Conservation (phyloP, 2,329 filamentous ascomycete genomes). For the Aspergillus hortae region DNA sequence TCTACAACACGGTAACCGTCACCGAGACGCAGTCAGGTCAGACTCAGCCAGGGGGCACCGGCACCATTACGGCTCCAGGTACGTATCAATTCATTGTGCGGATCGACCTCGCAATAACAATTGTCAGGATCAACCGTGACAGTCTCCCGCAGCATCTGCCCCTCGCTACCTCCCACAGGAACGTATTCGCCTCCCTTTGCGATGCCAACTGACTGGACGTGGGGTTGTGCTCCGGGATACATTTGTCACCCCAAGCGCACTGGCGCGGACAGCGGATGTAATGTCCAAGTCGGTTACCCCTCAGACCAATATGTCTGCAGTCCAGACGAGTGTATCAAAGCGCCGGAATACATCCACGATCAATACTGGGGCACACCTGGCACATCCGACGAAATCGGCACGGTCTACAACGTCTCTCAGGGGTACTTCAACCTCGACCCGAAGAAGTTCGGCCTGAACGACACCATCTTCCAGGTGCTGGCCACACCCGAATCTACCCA, state of each 20-base stretch:
- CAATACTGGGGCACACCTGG: slow-evolving; percentile 24
- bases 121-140: slow-evolving; percentile 7
- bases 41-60: background rate
- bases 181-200: slow-evolving; percentile 25
- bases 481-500: slow-evolving; percentile 5
- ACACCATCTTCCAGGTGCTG: slow-evolving; percentile 55
- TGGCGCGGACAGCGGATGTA: slow-evolving; percentile 28
- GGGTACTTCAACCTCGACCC: slow-evolving; percentile 65
- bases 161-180: slow-evolving; percentile 26
- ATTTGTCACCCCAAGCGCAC: slow-evolving; percentile 35
- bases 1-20: slow-evolving; percentile 9
- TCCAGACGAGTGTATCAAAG: slow-evolving; percentile 35
- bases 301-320: slow-evolving; percentile 34
- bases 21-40: background rate
- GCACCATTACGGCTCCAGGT: slow-evolving; percentile 5
- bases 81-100: background rate
- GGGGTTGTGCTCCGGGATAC: slow-evolving; percentile 42
- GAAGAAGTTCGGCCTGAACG: slow-evolving; percentile 58
- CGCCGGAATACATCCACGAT: slow-evolving; percentile 23
- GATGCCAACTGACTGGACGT: slow-evolving; percentile 27
- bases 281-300: slow-evolving; percentile 37
- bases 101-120: background rate
- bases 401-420: slow-evolving; percentile 46
- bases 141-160: slow-evolving; percentile 22
- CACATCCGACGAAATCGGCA: slow-evolving; percentile 14